Percentiles rank a stretch among this genome's conserved stretches.
Conservation (phyloP, 441 rosid species). For the Theobroma grandiflorum region DNA sequence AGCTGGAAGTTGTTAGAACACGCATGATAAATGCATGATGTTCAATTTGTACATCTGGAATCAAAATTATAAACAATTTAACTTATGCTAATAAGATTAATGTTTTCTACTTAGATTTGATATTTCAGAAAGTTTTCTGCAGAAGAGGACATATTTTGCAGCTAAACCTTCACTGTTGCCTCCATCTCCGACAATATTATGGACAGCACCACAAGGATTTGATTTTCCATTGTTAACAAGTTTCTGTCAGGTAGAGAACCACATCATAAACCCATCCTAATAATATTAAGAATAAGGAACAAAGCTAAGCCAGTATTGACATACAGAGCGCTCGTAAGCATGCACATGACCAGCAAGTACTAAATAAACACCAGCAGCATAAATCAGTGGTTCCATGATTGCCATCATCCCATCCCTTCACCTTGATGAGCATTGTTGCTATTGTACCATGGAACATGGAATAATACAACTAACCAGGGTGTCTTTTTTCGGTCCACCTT, state of each 20-base stretch:
- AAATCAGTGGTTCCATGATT: slow-evolving; percentile 84
- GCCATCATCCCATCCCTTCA: slow-evolving; percentile 90
- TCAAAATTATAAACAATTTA: background rate
- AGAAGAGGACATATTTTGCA: slow-evolving; percentile 54
- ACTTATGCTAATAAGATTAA: background rate
- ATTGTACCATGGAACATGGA: slow-evolving; percentile 97
- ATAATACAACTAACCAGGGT: slow-evolving; percentile 87
- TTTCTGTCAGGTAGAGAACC: slow-evolving; percentile 53
- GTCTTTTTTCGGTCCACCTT: slow-evolving; percentile 85
- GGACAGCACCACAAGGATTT: slow-evolving; percentile 83
- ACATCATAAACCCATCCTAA: slow-evolving; percentile 24
- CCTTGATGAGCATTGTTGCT: slow-evolving; percentile 87
- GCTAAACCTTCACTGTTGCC: slow-evolving; percentile 98
- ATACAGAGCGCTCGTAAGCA: slow-evolving; percentile 95
- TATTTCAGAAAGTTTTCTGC: background rate
- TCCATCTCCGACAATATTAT: slow-evolving; percentile 96
- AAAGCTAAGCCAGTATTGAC: slow-evolving; percentile 25
- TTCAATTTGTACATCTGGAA: background rate
- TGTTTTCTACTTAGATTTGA: background rate
- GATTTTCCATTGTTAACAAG: slow-evolving; percentile 74
- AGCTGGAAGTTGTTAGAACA: background rate
- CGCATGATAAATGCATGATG: background rate
- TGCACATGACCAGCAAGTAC: slow-evolving; percentile 93
- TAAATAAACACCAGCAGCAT: slow-evolving; percentile 79
- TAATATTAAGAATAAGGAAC: slow-evolving; percentile 21